These are phyloP conservation scores for Astrothelium macrocarpum DNA, from an alignment of 495 filamentous ascomycete species.

Conservation along the genomic window DNA sequence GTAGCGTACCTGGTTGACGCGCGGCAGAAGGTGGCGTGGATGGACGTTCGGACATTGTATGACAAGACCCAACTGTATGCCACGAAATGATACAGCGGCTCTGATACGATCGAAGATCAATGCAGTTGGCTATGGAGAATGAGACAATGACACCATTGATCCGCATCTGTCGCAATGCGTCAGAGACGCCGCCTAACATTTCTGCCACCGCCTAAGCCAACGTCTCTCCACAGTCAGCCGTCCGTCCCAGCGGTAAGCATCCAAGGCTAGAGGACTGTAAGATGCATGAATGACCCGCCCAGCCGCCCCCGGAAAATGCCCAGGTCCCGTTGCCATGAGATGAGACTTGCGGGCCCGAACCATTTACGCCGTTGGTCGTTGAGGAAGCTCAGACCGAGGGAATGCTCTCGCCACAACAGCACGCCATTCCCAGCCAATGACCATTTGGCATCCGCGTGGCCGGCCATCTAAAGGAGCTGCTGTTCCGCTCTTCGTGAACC, in stretches of 20 bases:
- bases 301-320: no score
- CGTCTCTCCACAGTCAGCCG: background rate
- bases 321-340: background rate
- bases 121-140: no score
- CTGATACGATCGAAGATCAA: no score
- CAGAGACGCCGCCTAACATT: background rate
- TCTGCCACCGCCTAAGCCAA: background rate
- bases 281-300: background rate
- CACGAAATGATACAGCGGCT: background rate
- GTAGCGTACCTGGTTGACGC: slow-evolving; percentile 32
- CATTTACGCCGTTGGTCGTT: background rate
- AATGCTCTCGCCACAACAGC: background rate
- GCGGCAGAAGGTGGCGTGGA: slow-evolving; percentile 50
- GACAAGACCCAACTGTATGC: background rate
- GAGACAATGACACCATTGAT: background rate
- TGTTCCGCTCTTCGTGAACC: background rate
- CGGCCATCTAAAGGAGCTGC: no score
- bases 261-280: no score
- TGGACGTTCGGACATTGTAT: slow-evolving; percentile 36
- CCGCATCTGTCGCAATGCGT: background rate
- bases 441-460: background rate
- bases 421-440: background rate
- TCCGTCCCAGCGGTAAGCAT: background rate
- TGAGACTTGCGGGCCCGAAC: background rate
- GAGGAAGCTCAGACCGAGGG: background rate